Evolutionary conservation across 305 asterid species (phyloP).

Genomic region (Solanum hybrid): DNA sequence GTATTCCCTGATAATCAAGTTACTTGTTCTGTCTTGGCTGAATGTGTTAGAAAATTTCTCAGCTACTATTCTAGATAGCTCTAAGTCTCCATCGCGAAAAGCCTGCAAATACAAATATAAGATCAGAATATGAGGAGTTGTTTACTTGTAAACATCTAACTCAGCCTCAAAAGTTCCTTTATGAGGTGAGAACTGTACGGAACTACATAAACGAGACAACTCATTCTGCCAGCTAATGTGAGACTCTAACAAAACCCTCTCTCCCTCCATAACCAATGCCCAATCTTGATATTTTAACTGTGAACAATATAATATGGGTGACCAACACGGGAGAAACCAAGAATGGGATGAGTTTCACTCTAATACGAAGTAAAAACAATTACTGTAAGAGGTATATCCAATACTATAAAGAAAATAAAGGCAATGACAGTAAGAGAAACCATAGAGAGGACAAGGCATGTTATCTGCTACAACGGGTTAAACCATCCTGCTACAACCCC

Average conservation of each 20-base stretch:
- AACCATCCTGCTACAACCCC: not conserved
- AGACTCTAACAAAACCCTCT: not conserved
- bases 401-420: not conserved
- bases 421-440: not conserved
- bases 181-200: too few species aligned
- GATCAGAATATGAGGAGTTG: too few species aligned
- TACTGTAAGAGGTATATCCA: not conserved
- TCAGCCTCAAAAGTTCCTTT: too few species aligned
- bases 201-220: too few species aligned
- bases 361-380: not conserved
- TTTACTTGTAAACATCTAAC: too few species aligned
- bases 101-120: too few species aligned
- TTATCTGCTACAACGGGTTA: not conserved
- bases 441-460: not conserved
- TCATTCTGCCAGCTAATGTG: not conserved
- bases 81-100: too few species aligned
- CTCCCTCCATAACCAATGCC: not conserved
- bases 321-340: not conserved
- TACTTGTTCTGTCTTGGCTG: too few species aligned
- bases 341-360: not conserved
- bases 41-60: too few species aligned
- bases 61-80: too few species aligned
- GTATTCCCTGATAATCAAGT: too few species aligned
- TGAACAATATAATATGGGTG: not conserved
- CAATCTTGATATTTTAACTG: not conserved